A percentile compares a stretch with the other conserved stretches of the same genome.
These are phyloP conservation scores for Sclerotiophoma versabilis DNA, from an alignment of 2,329 filamentous ascomycete species.

Conservation along the genomic window DNA sequence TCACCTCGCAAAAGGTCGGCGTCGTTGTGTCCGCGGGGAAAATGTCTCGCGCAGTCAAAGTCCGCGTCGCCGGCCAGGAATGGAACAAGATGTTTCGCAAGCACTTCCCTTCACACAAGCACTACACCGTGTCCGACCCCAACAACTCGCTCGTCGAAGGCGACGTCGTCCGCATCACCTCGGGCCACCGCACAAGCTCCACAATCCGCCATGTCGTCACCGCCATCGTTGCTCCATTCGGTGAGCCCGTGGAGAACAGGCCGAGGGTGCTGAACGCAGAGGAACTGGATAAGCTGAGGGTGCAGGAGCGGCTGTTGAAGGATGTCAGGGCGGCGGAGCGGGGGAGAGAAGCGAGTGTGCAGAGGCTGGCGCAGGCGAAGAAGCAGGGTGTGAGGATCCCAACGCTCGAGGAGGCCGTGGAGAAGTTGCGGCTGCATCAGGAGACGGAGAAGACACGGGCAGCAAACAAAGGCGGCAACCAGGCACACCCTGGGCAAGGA, in stretches of 20 bases:
- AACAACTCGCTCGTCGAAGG: slow-evolving; percentile 74
- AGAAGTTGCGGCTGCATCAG: slow-evolving; percentile 34
- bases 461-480: slow-evolving; percentile 16
- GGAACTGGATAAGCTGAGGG: slow-evolving; percentile 64
- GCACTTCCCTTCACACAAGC: slow-evolving; percentile 70
- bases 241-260: slow-evolving; percentile 67
- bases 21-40: slow-evolving; percentile 79
- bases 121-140: slow-evolving; percentile 80
- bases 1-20: slow-evolving; percentile 55
- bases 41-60: slow-evolving; percentile 81
- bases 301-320: slow-evolving; percentile 65
- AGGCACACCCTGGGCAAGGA: slow-evolving; percentile 34
- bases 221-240: slow-evolving; percentile 75
- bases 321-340: slow-evolving; percentile 58
- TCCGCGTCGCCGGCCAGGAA: slow-evolving; percentile 72
- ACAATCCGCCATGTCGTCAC: slow-evolving; percentile 77
- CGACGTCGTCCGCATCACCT: slow-evolving; percentile 75
- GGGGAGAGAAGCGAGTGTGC: slow-evolving; percentile 37
- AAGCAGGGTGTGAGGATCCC: slow-evolving; percentile 39
- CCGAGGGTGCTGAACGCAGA: slow-evolving; percentile 70
- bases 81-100: slow-evolving; percentile 79
- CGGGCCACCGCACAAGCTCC: slow-evolving; percentile 70
- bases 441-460: slow-evolving; percentile 25
- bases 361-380: slow-evolving; percentile 38
- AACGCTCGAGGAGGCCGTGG: slow-evolving; percentile 41